Base-by-base conservation (phyloP, 768 basidiomycete genomes). In the Daedaleopsis sinensis region DNA sequence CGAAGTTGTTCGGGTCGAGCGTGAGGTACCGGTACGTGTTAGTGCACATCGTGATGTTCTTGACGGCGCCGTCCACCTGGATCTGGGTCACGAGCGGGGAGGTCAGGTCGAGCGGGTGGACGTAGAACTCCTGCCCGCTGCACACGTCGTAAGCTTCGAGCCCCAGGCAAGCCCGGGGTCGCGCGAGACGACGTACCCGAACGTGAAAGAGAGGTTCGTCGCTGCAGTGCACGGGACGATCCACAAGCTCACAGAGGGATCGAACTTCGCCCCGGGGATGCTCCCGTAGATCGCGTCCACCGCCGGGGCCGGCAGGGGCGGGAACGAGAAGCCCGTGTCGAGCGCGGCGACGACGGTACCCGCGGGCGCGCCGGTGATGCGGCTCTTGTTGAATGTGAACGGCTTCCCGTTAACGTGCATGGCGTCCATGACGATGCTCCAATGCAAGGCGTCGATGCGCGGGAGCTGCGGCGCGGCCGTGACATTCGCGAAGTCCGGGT, bases 371-470 rank as follows among this genome's bases (percentile, higher is more conserved):
- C 58, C 68, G 0, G 46, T 43, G n/a, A 70, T 67, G 16, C 55
- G 51, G 32, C 67, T 65, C 61, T 53, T 7, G 59, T 71, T 83
- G 24, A 90, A 86, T 43, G 78, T 68, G 51, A 82, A 74, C 38
- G 80, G 79, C 46, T 79, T 76, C 27, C 79, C 78, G 52, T 87
- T 86, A 13, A 90, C 77, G 53, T 86, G 80, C 67, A 74, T 72
- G 27, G 62, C 60, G 65, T 74, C 74, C 64, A 74, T 61, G n/a
- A 68, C 55, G 16, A 68, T 64, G 44, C 70, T 71, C 74, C 75
- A 77, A 52, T 70, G 66, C 42, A 66, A 64, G 35, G 67, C 62
- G 43, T 58, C 63, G 24, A 64, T 58, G 12, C 91, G 92, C 36
- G 58, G 59, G n/a, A 72, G 67, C 61, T 68, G 62, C 37, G 69